Conservation (phyloP, 805 yeast species). For the Jamesozyma spencerorum region DNA sequence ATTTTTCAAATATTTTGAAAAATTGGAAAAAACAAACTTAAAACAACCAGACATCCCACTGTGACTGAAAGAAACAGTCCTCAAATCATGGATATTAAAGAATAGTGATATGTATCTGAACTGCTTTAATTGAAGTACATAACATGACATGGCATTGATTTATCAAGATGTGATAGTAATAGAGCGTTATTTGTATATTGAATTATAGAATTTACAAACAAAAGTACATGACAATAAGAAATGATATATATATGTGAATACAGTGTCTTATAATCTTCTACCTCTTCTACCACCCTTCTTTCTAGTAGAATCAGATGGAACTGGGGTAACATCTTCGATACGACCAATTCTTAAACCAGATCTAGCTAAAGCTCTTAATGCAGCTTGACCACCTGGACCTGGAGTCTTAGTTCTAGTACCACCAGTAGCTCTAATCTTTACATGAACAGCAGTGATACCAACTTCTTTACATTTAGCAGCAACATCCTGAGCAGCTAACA, state of each 20-base stretch:
- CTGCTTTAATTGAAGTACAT: too few species aligned
- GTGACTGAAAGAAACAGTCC: too few species aligned
- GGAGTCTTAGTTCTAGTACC: conserved; percentile 99
- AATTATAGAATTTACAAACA: neutral
- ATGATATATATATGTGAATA: neutral
- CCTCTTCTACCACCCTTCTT: conserved; percentile 99
- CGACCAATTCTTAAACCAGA: conserved; percentile 99
- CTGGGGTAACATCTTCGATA: conserved; percentile 99
- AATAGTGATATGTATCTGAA: too few species aligned
- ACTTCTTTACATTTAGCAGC: conserved; percentile 99
- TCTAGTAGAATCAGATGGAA: conserved; percentile 99
- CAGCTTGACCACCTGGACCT: conserved; percentile 99
- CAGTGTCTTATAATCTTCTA: conserved; percentile 78
- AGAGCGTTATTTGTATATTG: neutral
- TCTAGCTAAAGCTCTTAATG: conserved; percentile 98
- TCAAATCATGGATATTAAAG: too few species aligned
- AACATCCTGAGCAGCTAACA: conserved; percentile 99
- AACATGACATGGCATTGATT: too few species aligned
- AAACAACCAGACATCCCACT: too few species aligned
- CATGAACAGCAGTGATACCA: conserved; percentile 98
- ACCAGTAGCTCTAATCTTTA: conserved; percentile 99
- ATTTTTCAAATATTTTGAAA: too few species aligned
- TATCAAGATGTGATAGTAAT: neutral
- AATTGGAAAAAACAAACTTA: too few species aligned
- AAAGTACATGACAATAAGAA: neutral